Evolutionary conservation across 2,329 filamentous ascomycete species (phyloP).

Genomic region (Epichloe hybrida): DNA sequence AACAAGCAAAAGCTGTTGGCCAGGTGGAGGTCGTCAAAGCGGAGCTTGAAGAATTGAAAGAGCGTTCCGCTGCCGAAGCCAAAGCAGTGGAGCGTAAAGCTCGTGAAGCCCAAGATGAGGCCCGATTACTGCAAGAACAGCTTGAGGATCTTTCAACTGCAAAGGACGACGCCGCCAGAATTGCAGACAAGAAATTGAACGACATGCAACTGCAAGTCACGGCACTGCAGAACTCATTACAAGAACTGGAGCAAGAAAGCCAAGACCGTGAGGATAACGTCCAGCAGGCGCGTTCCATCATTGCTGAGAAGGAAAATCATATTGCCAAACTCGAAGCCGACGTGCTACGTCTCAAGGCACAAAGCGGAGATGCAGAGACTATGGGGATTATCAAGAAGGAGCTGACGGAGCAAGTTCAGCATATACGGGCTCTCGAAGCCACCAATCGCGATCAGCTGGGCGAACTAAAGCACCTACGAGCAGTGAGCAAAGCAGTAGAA

Average conservation of each 20-base stretch:
- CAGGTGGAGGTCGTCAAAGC: constrained; percentile 35
- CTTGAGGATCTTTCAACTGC: constrained; percentile 54
- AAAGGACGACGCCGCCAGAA: constrained; percentile 57
- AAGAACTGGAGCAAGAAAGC: constrained; percentile 47
- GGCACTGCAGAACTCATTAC: constrained; percentile 31
- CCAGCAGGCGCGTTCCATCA: constrained; percentile 48
- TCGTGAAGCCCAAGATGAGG: constrained; percentile 59
- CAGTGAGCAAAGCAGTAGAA: constrained; percentile 74
- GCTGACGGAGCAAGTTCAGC: constrained; percentile 79
- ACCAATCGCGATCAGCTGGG: constrained; percentile 64
- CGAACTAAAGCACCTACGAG: constrained; percentile 71
- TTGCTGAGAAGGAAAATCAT: constrained; percentile 56
- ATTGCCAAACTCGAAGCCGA: constrained; percentile 69
- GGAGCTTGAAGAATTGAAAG: constrained; percentile 39
- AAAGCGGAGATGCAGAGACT: constrained; percentile 76
- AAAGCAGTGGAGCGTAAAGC: constrained; percentile 55
- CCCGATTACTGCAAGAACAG: constrained; percentile 64
- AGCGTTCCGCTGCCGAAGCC: constrained; percentile 39
- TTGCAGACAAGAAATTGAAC: constrained; percentile 38
- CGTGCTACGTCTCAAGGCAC: constrained; percentile 69
- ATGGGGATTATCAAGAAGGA: constrained; percentile 76
- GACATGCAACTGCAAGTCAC: constrained; percentile 41
- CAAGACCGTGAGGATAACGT: constrained; percentile 42
- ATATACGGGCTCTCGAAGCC: constrained; percentile 73
- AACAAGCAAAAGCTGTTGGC: constrained; percentile 33